phyloP scores from a whole-genome alignment of 768 basidiomycete species.

The Suillus plorans region DNA sequence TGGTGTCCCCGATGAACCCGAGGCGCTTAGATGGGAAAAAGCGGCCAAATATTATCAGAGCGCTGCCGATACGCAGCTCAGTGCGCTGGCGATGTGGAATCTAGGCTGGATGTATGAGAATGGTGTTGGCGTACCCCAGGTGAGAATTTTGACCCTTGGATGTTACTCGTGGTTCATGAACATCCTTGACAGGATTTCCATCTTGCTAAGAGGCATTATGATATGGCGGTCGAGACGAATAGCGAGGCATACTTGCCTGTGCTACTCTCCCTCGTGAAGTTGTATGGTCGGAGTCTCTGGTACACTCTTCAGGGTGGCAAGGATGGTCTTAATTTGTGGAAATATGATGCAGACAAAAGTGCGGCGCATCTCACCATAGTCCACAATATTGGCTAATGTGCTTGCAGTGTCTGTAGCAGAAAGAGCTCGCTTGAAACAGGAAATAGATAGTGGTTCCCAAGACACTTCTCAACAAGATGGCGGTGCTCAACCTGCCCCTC shows the following conservation, averaged over 20 bases:
- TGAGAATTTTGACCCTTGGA: conserved; percentile 28
- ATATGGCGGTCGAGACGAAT: conserved; percentile 85
- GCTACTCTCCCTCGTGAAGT: conserved; percentile 72
- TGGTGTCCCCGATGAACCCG: conserved; percentile 70
- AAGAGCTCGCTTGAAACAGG: conserved; percentile 18
- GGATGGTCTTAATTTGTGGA: conserved; percentile 69
- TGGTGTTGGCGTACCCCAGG: conserved; percentile 88
- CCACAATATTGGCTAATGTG: too few relatives aligned
- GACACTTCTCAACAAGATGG: conserved; percentile 10
- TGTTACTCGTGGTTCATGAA: neutral
- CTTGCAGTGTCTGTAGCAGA: conserved; percentile 28
- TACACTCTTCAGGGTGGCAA: conserved; percentile 72
- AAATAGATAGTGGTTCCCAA: conserved; percentile 23
- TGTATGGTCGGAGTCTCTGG: conserved; percentile 85
- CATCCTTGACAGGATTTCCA: conserved; percentile 74
- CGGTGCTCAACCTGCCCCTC: conserved; percentile 4
- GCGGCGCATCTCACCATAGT: neutral
- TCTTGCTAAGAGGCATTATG: conserved; percentile 95
- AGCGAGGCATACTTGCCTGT: conserved; percentile 89
- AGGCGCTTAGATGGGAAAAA: conserved; percentile 72
- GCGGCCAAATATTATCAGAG: conserved; percentile 94
- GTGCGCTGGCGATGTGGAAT: conserved; percentile 97
- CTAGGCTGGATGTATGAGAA: conserved; percentile 99
- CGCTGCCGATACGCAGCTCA: conserved; percentile 89
- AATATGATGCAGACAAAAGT: conserved; percentile 49